Evolutionary conservation across 192 early-diverging fungal species (phyloP), one percentile per base, ranked within the genome.

Genomic region (Linnemannia elongata): DNA sequence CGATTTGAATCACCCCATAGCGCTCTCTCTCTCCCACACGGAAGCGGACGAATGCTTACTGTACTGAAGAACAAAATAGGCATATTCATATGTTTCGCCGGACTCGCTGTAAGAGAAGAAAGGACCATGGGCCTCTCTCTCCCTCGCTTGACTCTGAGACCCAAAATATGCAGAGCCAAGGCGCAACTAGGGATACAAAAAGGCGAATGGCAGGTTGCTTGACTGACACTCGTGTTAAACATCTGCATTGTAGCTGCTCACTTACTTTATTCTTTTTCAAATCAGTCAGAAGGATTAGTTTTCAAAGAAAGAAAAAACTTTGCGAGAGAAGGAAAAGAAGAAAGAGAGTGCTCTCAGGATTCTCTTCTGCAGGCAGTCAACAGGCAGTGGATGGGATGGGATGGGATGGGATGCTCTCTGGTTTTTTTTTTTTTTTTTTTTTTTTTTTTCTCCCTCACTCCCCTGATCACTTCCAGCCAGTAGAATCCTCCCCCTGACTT

Each of bases 1-100:
- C 69, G 20, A n/a, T 78, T 78, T 78, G 35, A 78, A 78, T 78
- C 68, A 57, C 69, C 36, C 69, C 77, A 78, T 78, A 27, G 22
- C 27, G 15, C 38, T 52, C 38, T 44, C 42, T 24, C 39, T 36
- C 38, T 63, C 60, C 54, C 54, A 76, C 57, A 63, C 20, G 8
- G 22, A 24, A 8, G 44, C 66, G 27, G 63, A 69, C 42, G 60
- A 66, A 66, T 66, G 60, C 60, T 77, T 41, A 69, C 45, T 77
- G 63, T 41, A 69, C 45, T 77, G 63, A 69, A 10, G 63, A 69
- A 20, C 49, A 52, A 52, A 52, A 52, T 33, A 69, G 42, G 66
- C 45, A 45, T 17, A 69, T 69, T 69, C 76, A 77, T 55, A 76
- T 77, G 63, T 69, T 69, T 77, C 60, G 63, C 42, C 63, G 27